Evolutionary conservation across 768 basidiomycete species (phyloP).

Genomic region (Lentinus tigrinus): DNA sequence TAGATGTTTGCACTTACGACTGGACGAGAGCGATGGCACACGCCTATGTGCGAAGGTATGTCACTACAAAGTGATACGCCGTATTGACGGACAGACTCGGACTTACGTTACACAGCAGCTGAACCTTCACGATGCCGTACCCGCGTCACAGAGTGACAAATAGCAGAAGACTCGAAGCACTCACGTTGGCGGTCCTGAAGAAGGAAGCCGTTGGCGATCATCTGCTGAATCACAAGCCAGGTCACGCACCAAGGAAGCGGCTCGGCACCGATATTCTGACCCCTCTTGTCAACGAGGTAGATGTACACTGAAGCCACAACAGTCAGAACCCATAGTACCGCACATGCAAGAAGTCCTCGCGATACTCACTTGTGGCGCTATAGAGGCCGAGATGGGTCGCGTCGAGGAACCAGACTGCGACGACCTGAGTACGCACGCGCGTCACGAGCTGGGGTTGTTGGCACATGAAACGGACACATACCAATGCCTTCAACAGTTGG

Average conservation of each 20-base stretch:
- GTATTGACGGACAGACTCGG: too few species aligned
- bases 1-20: not conserved
- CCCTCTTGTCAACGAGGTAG: not conserved
- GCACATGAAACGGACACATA: not conserved
- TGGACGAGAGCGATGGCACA: not conserved
- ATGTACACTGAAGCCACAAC: not conserved
- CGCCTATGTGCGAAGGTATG: not conserved
- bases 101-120: not conserved
- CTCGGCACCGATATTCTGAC: not conserved
- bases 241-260: not conserved
- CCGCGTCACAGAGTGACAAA: not conserved
- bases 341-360: too few species aligned
- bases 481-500: not conserved
- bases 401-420: constrained; percentile 1
- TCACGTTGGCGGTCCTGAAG: not conserved
- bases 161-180: not conserved
- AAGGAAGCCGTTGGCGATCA: not conserved
- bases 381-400: constrained; percentile 3
- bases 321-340: not conserved
- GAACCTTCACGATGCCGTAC: not conserved
- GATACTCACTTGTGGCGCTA: constrained; percentile 1
- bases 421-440: not conserved
- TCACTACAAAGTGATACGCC: not conserved
- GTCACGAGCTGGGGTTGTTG: not conserved
- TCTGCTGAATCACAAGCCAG: not conserved